These are phyloP conservation scores for Camellia oleifera DNA, from an alignment of 179 eudicot species.

Conservation along the genomic window DNA sequence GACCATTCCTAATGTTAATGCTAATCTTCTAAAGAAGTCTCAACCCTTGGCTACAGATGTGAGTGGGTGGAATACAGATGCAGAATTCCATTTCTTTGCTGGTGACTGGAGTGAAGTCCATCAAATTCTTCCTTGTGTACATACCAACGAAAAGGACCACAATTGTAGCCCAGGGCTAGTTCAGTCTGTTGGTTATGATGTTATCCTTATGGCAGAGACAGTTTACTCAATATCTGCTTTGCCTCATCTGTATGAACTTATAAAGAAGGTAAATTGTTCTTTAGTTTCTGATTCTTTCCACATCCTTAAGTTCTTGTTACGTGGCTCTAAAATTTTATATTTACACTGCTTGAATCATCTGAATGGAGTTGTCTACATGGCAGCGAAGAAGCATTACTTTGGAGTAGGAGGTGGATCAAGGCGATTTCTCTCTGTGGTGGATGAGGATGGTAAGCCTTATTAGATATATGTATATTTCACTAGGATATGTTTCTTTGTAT, in stretches of 20 bases:
- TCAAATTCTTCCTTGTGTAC: conserved; percentile 47
- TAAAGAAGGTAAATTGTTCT: conserved; percentile 52
- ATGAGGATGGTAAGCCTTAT: conserved; percentile 62
- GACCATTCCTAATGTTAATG: conserved; percentile 76
- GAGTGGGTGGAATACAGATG: conserved; percentile 14
- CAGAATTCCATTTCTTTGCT: conserved; percentile 66
- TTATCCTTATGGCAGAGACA: conserved; percentile 98
- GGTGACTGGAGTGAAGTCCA: conserved; percentile 90
- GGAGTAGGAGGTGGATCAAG: conserved; percentile 99
- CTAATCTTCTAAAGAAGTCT: conserved; percentile 41
- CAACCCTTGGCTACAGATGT: conserved; percentile 17
- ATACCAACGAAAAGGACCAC: conserved; percentile 21
- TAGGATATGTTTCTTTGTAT: no score
- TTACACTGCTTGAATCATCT: conserved; percentile 61
- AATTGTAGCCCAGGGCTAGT: conserved; percentile 20
- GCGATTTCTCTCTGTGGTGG: conserved; percentile 72
- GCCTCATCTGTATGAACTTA: conserved; percentile 62
- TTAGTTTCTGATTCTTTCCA: conserved; percentile 6
- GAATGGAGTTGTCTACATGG: conserved; percentile 76
- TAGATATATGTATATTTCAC: background rate
- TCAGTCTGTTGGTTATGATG: conserved; percentile 55
- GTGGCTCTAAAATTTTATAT: conserved; percentile 5
- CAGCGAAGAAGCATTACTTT: conserved; percentile 95
- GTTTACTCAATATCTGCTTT: conserved; percentile 68
- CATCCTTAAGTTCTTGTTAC: background rate